These are phyloP conservation scores for Medicago ruthenica DNA, from an alignment of 306 rosid species.

Conservation along the genomic window DNA sequence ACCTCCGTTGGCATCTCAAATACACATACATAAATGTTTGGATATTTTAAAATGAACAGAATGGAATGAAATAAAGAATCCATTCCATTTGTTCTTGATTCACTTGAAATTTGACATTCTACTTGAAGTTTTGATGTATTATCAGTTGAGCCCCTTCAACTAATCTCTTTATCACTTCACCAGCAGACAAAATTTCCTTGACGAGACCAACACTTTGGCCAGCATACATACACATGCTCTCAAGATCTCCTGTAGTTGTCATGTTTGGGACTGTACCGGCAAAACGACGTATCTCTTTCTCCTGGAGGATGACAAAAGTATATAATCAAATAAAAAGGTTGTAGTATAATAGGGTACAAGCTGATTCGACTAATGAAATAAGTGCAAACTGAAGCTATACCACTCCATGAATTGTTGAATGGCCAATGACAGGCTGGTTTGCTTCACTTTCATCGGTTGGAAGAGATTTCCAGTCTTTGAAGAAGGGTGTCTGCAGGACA, in stretches of 20 bases:
- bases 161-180: constrained; percentile 65
- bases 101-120: constrained; percentile 28
- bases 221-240: constrained; percentile 92
- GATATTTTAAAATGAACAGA: too few species aligned
- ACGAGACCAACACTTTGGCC: constrained; percentile 79
- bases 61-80: too few species aligned
- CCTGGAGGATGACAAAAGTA: constrained; percentile 46
- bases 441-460: constrained; percentile 68
- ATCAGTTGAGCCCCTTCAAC: constrained; percentile 79
- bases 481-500: constrained; percentile 76
- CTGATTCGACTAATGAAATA: constrained; percentile 2
- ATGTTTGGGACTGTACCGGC: constrained; percentile 74
- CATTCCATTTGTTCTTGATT: too few species aligned
- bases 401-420: constrained; percentile 68
- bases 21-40: too few species aligned
- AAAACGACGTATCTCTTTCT: constrained; percentile 62
- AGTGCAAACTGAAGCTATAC: constrained; percentile 46
- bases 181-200: constrained; percentile 72
- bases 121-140: constrained; percentile 49
- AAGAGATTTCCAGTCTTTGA: constrained; percentile 68
- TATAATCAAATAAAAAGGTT: constrained; percentile 5
- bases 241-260: constrained; percentile 70
- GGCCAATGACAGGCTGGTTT: constrained; percentile 72
- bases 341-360: not conserved
- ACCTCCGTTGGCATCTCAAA: too few species aligned